Conservation (phyloP, 2,329 filamentous ascomycete species). For the Hysterium pulicare region DNA sequence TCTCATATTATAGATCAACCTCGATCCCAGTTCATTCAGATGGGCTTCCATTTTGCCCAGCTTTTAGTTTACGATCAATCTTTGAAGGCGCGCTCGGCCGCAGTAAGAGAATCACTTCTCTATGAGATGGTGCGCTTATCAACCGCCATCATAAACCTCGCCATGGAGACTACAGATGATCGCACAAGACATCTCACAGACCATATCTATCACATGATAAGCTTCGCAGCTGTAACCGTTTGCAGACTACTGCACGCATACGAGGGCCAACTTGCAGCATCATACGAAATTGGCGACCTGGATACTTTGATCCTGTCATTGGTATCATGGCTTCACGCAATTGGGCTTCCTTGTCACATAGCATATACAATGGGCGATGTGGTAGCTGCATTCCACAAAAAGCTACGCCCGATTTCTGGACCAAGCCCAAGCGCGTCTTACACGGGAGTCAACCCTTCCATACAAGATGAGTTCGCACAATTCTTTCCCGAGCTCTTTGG, state of each 20-base stretch:
- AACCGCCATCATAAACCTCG: constrained; percentile 39
- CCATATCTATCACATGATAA: constrained; percentile 49
- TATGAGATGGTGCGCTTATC: constrained; percentile 44
- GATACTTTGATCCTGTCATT: constrained; percentile 34
- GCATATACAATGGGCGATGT: constrained; percentile 41
- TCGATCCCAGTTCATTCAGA: constrained; percentile 44
- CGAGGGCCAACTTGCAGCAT: constrained; percentile 29
- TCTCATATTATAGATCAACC: constrained; percentile 35
- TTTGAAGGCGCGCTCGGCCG: constrained; percentile 33
- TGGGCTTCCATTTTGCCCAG: constrained; percentile 47
- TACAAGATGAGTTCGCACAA: constrained; percentile 18
- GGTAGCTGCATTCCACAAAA: constrained; percentile 35
- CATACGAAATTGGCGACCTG: constrained; percentile 32
- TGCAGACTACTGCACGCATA: constrained; percentile 39
- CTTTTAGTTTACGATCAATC: constrained; percentile 42
- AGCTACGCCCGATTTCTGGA: constrained; percentile 28
- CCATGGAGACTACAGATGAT: constrained; percentile 44
- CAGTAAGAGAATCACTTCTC: constrained; percentile 34
- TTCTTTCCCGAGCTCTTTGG: constrained; percentile 21
- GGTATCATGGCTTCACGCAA: constrained; percentile 40
- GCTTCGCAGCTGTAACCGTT: constrained; percentile 42
- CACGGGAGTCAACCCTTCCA: constrained; percentile 13
- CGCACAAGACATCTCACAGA: constrained; percentile 45
- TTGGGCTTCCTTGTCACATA: constrained; percentile 42
- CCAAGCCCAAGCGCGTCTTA: constrained; percentile 15